Evolutionary conservation across 371 early-diverging fungal species (phyloP), one percentile per base, ranked within the genome.

Genomic region (Apophysomyces variabilis): DNA sequence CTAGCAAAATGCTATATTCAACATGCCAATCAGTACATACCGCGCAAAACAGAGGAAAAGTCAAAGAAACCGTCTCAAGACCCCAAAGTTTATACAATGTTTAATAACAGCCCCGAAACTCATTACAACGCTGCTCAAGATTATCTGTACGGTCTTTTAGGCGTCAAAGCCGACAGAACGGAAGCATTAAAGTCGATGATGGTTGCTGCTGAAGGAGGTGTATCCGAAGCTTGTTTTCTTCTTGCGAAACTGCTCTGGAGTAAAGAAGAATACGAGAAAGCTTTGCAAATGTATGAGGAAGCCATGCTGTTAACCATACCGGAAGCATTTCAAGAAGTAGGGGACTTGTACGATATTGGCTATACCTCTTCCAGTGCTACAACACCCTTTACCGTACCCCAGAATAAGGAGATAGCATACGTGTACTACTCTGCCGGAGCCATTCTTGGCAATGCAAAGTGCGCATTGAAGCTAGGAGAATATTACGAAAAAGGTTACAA

Each of bases 371-470:
- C 50, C 9, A 8, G 21, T 26, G 21, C 14, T 18, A 21, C 6
- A 14, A 50, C n/a, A 6, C 14, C 7, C 7, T 50, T 8, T 21
- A 9, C 47, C 5, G 58, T 68, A 38, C 61, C 59, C 5, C 62
- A 68, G 46, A 57, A 72, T 35, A 43, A 65, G 36, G 38, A 60
- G 26, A 13, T 16, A 21, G 73, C 73, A 1, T 67, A 66, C 54
- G 14, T 37, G 0, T 68, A 72, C 36, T 41, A 38, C 37, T 36
- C 14, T 58, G 13, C 37, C 4, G 58, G 32, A 7, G 58, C n/a
- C 12, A 16, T 12, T 6, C 16, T 14, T 32, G 35, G n/a, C 14
- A 6, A 58, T 58, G n/a, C 37, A 58, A 36, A 4, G 37, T 4
- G 13, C 5, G 58, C 38, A 6, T 35, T 58, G n/a, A 58, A 32